Evolutionary conservation across 345 rosid genomes (phyloP).

Genomic region (Salix dunnii): DNA sequence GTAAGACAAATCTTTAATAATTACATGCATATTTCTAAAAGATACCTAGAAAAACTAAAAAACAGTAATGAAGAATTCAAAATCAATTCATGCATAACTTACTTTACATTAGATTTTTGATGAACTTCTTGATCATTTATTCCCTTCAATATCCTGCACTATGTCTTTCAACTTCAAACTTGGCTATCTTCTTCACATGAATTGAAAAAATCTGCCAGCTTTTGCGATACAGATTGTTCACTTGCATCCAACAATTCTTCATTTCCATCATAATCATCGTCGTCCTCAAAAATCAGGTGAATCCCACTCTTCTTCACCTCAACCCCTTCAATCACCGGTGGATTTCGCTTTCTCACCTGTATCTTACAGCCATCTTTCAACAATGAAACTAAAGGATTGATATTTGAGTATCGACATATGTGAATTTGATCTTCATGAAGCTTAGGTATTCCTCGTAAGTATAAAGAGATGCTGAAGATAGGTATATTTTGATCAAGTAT

Average conservation of each 20-base stretch:
- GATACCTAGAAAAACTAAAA: not conserved
- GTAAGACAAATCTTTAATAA: too few relatives aligned
- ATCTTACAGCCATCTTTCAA: conserved; percentile 38
- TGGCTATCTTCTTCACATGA: conserved; percentile 19
- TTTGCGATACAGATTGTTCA: conserved; percentile 39
- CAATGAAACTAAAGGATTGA: conserved; percentile 29
- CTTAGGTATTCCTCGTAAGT: conserved; percentile 47
- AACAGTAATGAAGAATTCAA: too few relatives aligned
- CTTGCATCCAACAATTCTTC: conserved; percentile 39
- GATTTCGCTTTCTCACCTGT: conserved; percentile 23
- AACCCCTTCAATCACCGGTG: conserved; percentile 26
- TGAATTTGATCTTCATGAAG: conserved; percentile 45
- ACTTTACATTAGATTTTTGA: not conserved
- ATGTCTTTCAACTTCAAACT: not conserved
- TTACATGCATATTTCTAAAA: too few relatives aligned
- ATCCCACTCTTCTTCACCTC: conserved; percentile 44
- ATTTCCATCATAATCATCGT: conserved; percentile 42
- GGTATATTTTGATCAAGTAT: conserved; percentile 18
- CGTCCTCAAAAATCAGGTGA: conserved; percentile 38
- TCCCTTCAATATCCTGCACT: not conserved
- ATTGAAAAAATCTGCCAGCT: conserved; percentile 36
- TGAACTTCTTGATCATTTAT: not conserved
- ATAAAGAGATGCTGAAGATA: conserved; percentile 3
- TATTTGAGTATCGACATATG: conserved; percentile 43
- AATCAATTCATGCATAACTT: too few relatives aligned